A percentile compares a stretch with the other conserved stretches of the same genome.
Conservation (phyloP, 495 filamentous ascomycete genomes). For the Aspergillus homomorphus region DNA sequence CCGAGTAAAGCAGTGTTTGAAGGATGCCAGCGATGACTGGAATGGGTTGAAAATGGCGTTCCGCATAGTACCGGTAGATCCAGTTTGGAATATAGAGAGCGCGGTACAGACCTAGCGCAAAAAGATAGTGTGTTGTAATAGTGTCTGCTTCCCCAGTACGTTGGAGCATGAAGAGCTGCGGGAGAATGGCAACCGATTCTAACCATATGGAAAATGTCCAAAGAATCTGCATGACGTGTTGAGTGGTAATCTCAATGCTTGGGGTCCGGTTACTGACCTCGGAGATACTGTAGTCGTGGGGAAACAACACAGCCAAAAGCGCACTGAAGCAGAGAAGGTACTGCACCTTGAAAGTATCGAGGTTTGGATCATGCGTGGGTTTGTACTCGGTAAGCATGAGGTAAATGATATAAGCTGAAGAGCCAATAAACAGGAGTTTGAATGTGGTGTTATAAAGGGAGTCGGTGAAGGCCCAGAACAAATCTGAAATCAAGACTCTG, state of each 20-base stretch:
- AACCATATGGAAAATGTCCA: conserved; percentile 99
- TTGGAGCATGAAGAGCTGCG: conserved; percentile 96
- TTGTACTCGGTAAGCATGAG: conserved; percentile 95
- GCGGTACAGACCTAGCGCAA: conserved; percentile 86
- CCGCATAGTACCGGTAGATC: conserved; percentile 82
- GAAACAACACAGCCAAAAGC: conserved; percentile 76
- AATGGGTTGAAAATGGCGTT: conserved; percentile 74
- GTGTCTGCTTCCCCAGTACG: conserved; percentile 96
- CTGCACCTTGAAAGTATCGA: conserved; percentile 94
- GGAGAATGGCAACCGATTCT: conserved; percentile 91
- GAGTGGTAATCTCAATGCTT: not conserved
- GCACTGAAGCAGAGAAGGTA: conserved; percentile 81
- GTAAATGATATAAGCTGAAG: conserved; percentile 91
- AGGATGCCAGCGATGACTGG: conserved; percentile 82
- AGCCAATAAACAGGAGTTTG: conserved; percentile 90
- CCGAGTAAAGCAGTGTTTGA: conserved; percentile 93
- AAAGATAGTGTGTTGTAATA: conserved; percentile 97
- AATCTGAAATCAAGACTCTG: conserved; percentile 50
- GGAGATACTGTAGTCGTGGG: conserved; percentile 68
- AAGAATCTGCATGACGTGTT: conserved; percentile 58
- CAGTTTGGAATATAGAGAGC: conserved; percentile 98
- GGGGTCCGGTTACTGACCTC: conserved; percentile 45
- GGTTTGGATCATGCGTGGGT: conserved; percentile 90
- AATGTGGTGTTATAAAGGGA: conserved; percentile 88
- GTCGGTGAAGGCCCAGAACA: conserved; percentile 79